Base-by-base conservation (phyloP, 306 rosid genomes). In the Malus fusca region DNA sequence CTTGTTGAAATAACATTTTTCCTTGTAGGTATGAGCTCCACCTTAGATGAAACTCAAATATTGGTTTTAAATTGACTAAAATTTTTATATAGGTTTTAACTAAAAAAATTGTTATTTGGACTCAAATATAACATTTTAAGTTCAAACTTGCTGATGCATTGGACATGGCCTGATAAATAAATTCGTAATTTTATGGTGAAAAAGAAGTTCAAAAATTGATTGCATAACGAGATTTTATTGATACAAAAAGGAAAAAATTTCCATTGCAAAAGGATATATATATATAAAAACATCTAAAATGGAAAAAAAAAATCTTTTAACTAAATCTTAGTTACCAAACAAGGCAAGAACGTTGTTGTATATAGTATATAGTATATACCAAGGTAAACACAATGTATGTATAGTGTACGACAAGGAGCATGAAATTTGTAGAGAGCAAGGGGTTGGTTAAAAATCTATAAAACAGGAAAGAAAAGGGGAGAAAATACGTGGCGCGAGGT, bases 401-500 rank as follows among this genome's bases (percentile, higher is more conserved):
- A 15, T 48, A 48, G 11, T 8, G 42, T 19, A 66, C 69, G 51
- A 66, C n/a, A 14, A 26, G 26, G 26, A 26, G 58, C 37, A 43
- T 9, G 4, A 11, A 44, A 26, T 74, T 58, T 44, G 8, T 26
- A 26, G 26, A 26, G 26, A 2, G 62, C 6, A 0, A 10, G 59
- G 66, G 53, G 77, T 55, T 59, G 30, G 77, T 42, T 43, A 18
- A 21, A 26, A 62, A 15, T 7, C 26, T 17, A 17, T 0, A 28
- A 63, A 63, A 63, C 1, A 22, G 37, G 52, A 33, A 31, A 25
- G 52, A 14, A 31, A 43, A 69, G 13, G 26, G 11, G 23, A 14
- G 30, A 28, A 18, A 43, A 51, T 58, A 78, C 85, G 82, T 77
- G 88, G 85, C 82, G 22, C 1, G 55, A 44, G 63, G 14, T 19